Conservation (phyloP, 1,284 basidiomycete species). For the Cronartium quercuum region DNA sequence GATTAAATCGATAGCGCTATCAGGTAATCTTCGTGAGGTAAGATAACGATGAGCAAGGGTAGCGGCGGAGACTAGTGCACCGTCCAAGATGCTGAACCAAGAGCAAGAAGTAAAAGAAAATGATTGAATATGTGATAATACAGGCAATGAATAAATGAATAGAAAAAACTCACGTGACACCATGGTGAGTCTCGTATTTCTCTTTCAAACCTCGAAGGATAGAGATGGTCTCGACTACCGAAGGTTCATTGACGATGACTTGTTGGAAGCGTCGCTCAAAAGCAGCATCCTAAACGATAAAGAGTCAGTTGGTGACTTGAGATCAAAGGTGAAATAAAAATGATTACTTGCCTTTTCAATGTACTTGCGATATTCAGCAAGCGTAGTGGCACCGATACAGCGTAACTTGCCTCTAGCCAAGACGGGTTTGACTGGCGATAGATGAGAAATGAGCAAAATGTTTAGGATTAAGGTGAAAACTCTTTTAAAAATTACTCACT, state of each 20-base stretch:
- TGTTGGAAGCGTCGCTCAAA: slow-evolving; percentile 86
- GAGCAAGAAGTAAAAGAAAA: not conserved
- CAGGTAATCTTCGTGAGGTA: slow-evolving; percentile 61
- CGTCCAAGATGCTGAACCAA: slow-evolving; percentile 67
- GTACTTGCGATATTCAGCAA: slow-evolving; percentile 88
- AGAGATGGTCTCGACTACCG: slow-evolving; percentile 81
- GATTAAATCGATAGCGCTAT: slow-evolving; percentile 85
- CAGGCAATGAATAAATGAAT: slow-evolving; percentile 67
- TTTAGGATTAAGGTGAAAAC: not conserved
- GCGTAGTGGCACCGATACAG: slow-evolving; percentile 87
- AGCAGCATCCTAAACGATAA: slow-evolving; percentile 55
- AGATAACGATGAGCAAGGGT: slow-evolving; percentile 91
- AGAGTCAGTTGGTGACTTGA: not conserved
- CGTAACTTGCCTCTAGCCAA: slow-evolving; percentile 76
- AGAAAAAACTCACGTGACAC: slow-evolving; percentile 50
- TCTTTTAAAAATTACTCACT: slow-evolving; percentile 49
- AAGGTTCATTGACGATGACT: slow-evolving; percentile 86
- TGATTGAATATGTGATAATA: slow-evolving; percentile 40
- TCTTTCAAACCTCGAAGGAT: slow-evolving; percentile 86
- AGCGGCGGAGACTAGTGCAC: slow-evolving; percentile 81
- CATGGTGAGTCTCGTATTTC: slow-evolving; percentile 59
- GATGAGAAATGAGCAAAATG: slow-evolving; percentile 49
- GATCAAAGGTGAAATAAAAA: not conserved
- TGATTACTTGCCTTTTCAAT: slow-evolving; percentile 73
- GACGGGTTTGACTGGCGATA: slow-evolving; percentile 44